Evolutionary conservation across 2,329 filamentous ascomycete species (phyloP), one percentile per base, ranked within the genome.

Genomic region (Monosporascus sp.): DNA sequence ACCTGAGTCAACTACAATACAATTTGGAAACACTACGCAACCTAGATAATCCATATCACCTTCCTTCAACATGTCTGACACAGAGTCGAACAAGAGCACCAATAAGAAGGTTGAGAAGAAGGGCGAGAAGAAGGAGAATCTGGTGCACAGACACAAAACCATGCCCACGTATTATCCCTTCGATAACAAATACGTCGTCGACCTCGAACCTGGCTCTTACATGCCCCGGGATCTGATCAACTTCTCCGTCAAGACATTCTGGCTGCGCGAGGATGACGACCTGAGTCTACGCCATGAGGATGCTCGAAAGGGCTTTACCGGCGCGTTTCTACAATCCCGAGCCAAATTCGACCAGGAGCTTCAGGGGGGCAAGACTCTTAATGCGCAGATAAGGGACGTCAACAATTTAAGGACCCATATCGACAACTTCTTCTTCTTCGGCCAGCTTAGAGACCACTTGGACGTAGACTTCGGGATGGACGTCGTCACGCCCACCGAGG

Each of bases 361-460:
- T 11, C 11, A 27, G 5, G 3, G 38, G 1, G n/a, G 24, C 5
- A 6, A 35, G n/a, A 17, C 43, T 0, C 17, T 54, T 5, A 31
- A 6, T 3, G n/a, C 7, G 27, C 47, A 45, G 8, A 3, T 43
- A 1, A 17, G 45, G 3, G 53, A 59, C 25, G 31, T 58, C 2
- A 9, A 18, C 11, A 37, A n/a, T 17, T 48, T 58, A 6, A 50
- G 54, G 9, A 6, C 50, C 3, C 35, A 48, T 15, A 44, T 64
- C 2, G 60, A 63, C 44, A 37, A 52, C 1, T 63, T 57, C 39
- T 63, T 61, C 50, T 63, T 63, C 56, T 57, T 63, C 25, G 49
- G 49, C 6, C 22, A 27, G 5, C 50, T 62, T 15, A 8, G 27
- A 3, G 11, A 8, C 6, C n/a, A 50, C 15, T n/a, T 58, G 6